Conservation (phyloP, 225 moss, liverwort and hornwort genomes). For the Anthoceros angustus region DNA sequence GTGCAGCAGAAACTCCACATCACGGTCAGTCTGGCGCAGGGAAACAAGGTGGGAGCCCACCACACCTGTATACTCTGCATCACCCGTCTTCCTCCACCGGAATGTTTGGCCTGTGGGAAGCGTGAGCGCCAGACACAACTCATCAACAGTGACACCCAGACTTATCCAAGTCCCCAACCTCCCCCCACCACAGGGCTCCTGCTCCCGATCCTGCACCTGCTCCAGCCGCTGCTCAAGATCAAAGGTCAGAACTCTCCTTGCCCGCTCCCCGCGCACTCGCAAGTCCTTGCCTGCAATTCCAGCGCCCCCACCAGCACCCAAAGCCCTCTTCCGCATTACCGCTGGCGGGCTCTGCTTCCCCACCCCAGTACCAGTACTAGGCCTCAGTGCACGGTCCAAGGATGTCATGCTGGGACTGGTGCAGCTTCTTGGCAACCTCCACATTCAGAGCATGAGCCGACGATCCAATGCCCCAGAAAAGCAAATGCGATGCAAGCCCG, state of each 20-base stretch:
- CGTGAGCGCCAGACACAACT: conserved; percentile 67
- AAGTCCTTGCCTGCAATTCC: too few relatives aligned
- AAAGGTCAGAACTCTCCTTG: not conserved
- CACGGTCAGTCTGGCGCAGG: conserved; percentile 42
- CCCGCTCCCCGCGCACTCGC: not conserved
- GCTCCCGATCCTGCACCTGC: too few relatives aligned
- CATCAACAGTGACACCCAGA: conserved; percentile 51
- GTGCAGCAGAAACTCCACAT: conserved; percentile 53
- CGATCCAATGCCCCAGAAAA: too few relatives aligned
- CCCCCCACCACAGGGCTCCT: not conserved
- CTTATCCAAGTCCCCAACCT: conserved; percentile 30
- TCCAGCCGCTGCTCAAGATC: not conserved
- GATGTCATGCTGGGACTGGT: too few relatives aligned
- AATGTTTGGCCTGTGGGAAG: conserved; percentile 79
- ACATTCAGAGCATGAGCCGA: too few relatives aligned
- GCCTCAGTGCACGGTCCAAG: too few relatives aligned
- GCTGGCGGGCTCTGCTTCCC: too few relatives aligned
- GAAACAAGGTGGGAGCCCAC: conserved; percentile 61
- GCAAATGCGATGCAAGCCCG: too few relatives aligned
- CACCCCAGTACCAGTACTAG: too few relatives aligned
- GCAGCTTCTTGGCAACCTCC: too few relatives aligned
- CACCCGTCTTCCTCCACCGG: conserved; percentile 61
- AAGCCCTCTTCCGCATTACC: too few relatives aligned
- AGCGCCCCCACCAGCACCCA: too few relatives aligned
- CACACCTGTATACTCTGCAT: conserved; percentile 60